phyloP scores from a whole-genome alignment of 2,329 filamentous ascomycete genomes.

The Bipolaris bicolor region DNA sequence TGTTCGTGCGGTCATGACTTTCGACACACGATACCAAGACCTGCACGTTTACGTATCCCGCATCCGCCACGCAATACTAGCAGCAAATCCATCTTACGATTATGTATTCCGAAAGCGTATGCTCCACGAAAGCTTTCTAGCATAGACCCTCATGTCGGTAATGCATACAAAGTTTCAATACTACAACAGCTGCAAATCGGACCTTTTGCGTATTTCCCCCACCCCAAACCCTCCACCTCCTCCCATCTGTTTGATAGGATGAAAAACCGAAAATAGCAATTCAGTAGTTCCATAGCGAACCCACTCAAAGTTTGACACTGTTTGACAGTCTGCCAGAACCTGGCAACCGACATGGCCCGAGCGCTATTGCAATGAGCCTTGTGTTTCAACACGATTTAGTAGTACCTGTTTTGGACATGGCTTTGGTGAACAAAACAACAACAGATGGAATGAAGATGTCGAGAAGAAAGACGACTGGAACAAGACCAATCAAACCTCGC shows the following conservation, averaged over 20 bases:
- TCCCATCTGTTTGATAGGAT: neutral
- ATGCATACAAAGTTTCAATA: neutral
- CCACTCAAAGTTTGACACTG: neutral
- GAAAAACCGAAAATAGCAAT: neutral
- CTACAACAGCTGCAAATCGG: neutral
- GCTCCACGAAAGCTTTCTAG: neutral
- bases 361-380: neutral
- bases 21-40: neutral
- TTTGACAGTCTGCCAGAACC: neutral
- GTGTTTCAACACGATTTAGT: neutral
- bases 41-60: neutral
- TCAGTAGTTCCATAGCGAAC: too few relatives aligned
- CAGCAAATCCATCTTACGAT: neutral
- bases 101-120: too few relatives aligned
- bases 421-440: neutral
- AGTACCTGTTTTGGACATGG: neutral
- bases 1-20: neutral
- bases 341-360: neutral
- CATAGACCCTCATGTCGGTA: constrained; percentile 3
- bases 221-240: neutral
- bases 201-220: neutral
- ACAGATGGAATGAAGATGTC: neutral
- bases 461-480: neutral
- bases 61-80: neutral
- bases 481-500: neutral